These are phyloP conservation scores for Mikania micrantha DNA, from an alignment of 129 eudicot species.

Conservation along the genomic window DNA sequence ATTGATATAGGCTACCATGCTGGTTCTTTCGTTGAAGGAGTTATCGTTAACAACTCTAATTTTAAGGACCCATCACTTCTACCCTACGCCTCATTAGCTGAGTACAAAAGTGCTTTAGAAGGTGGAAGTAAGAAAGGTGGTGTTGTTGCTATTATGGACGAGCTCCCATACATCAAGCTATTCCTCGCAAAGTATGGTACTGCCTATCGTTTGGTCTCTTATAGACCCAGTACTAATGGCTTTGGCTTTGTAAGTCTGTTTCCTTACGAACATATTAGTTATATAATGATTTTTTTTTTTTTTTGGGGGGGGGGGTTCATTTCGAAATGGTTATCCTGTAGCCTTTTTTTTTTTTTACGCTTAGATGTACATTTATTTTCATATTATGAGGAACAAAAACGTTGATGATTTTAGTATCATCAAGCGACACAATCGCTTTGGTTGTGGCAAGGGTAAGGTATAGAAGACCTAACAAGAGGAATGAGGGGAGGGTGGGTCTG, in stretches of 20 bases:
- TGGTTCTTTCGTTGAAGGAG: background rate
- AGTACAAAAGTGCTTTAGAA: background rate
- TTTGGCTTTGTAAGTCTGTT: slow-evolving; percentile 3
- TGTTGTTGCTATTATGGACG: background rate
- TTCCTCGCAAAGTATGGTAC: background rate
- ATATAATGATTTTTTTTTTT: too few species aligned
- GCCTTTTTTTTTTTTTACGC: too few species aligned
- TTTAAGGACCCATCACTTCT: background rate
- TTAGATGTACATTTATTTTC: too few species aligned
- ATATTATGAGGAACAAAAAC: too few species aligned
- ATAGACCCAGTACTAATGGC: background rate
- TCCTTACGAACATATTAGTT: background rate
- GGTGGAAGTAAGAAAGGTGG: background rate
- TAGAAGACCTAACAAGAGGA: too few species aligned
- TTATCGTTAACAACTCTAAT: background rate
- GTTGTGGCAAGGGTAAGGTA: too few species aligned
- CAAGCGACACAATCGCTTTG: too few species aligned
- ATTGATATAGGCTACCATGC: slow-evolving; percentile 1
- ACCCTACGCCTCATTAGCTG: background rate
- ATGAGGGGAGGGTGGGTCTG: too few species aligned
- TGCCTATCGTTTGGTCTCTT: background rate
- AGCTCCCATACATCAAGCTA: background rate
- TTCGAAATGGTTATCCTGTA: too few species aligned
- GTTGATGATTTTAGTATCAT: too few species aligned
- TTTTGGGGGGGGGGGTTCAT: too few species aligned